Conservation (phyloP, 345 rosid species). For the Carallia brachiata region DNA sequence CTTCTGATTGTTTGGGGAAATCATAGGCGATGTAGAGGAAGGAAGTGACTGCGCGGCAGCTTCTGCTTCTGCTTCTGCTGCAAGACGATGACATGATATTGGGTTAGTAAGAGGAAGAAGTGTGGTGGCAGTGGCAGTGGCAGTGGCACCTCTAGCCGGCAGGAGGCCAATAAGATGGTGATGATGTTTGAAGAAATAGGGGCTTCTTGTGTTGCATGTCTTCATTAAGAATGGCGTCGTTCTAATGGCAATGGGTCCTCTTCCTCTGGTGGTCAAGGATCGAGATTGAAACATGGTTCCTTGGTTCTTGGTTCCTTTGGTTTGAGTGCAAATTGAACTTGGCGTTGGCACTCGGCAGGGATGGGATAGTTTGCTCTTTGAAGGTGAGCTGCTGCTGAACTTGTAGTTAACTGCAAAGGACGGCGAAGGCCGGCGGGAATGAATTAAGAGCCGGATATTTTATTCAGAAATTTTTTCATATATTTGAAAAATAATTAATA, state of each 20-base stretch:
- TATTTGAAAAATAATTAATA: too few relatives aligned
- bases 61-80: constrained; percentile 13
- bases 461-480: too few relatives aligned
- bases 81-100: constrained; percentile 12
- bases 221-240: background rate
- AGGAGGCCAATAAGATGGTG: background rate
- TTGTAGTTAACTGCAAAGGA: too few relatives aligned
- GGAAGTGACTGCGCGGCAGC: constrained; percentile 6
- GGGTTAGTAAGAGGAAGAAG: background rate
- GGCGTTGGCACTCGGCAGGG: too few relatives aligned
- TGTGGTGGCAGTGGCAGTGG: background rate
- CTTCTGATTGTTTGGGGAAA: constrained; percentile 12
- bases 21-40: constrained; percentile 20
- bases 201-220: background rate
- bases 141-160: too few relatives aligned
- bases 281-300: constrained; percentile 18
- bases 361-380: too few relatives aligned
- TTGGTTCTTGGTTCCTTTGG: background rate
- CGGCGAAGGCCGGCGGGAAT: too few relatives aligned
- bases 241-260: background rate
- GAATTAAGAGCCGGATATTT: too few relatives aligned
- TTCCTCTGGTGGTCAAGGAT: background rate
- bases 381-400: too few relatives aligned
- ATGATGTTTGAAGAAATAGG: background rate
- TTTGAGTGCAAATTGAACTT: too few relatives aligned